Evolutionary conservation across 106 monocot genomes (phyloP), one percentile per base, ranked within the genome.

Genomic region (Vanilla planifolia): DNA sequence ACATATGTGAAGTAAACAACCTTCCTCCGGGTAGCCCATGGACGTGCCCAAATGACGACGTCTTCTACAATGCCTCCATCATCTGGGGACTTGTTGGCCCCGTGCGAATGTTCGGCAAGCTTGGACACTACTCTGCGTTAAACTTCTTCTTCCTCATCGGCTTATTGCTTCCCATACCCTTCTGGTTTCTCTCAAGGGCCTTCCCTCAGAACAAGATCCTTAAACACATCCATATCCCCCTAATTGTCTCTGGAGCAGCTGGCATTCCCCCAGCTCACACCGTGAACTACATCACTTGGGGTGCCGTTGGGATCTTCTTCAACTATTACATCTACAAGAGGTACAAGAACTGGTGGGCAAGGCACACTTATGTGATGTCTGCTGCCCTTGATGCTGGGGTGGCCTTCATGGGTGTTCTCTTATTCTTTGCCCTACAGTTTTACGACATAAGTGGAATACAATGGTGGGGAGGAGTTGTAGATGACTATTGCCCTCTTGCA

Each of bases 41-140:
- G 95, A 95, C 95, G 4, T 95, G 95, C 63, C 95, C 89, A 0
- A 34, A 71, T 50, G 53, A 95, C 59, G 41, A 51, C 11, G 74
- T 83, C 33, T 70, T 67, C 60, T 95, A 78, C 67, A 80, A 79
- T 35, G 79, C 86, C 0, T 86, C 89, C 8, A 78, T 95, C 43
- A 95, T 95, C 43, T 95, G 95, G 89, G 95, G 86, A 0, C 80
- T 95, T 32, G 73, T 95, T 1, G 89, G 95, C 0, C 95, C 95
- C 0, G 48, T 20, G 0, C 75, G 86, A 35, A 76, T 95, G 48
- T 95, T 95, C 17, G 86, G 86, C 2, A 58, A 35, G 16, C 73
- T 67, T 1, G 86, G 95, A 6, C 42, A 51, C 40, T 82, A 82
- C 61, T 28, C 11, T 2, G 26, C 39, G 13, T 15, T 82, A 59